Evolutionary conservation across 2,329 filamentous ascomycete genomes (phyloP).

Genomic region (Ceratocystis lukuohia): DNA sequence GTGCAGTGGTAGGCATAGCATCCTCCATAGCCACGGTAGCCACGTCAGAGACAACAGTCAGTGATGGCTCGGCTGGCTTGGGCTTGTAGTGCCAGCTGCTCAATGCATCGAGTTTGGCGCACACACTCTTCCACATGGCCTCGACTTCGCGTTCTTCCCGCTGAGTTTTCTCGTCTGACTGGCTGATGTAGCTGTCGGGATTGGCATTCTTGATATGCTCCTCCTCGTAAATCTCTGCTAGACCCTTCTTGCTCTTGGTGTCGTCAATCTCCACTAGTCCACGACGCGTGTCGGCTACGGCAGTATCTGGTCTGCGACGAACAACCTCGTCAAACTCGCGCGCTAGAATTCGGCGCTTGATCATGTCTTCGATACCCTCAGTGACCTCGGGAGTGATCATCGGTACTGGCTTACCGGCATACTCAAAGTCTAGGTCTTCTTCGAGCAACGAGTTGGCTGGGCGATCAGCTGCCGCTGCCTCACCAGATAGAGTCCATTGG

Average conservation of each 20-base stretch:
- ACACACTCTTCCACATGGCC: conserved; percentile 68
- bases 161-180: conserved; percentile 66
- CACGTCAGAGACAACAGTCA: conserved; percentile 80
- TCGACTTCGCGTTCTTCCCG: conserved; percentile 76
- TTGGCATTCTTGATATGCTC: conserved; percentile 71
- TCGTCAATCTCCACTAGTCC: conserved; percentile 74
- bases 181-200: conserved; percentile 64
- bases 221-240: conserved; percentile 89
- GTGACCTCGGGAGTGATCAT: conserved; percentile 85
- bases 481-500: conserved; percentile 79
- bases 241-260: conserved; percentile 69
- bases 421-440: conserved; percentile 90
- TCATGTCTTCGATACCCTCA: conserved; percentile 81
- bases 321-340: conserved; percentile 87
- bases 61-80: conserved; percentile 63
- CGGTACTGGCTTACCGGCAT: conserved; percentile 84
- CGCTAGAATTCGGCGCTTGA: conserved; percentile 82
- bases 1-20: conserved; percentile 70
- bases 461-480: conserved; percentile 68
- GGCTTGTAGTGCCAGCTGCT: conserved; percentile 94
- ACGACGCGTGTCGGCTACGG: conserved; percentile 48
- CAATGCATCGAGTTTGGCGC: conserved; percentile 69
- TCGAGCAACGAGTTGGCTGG: conserved; percentile 87
- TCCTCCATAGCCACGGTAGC: conserved; percentile 94
- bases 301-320: conserved; percentile 62